Base-by-base conservation (phyloP, 2,329 filamentous ascomycete genomes). In the Fusarium udum region DNA sequence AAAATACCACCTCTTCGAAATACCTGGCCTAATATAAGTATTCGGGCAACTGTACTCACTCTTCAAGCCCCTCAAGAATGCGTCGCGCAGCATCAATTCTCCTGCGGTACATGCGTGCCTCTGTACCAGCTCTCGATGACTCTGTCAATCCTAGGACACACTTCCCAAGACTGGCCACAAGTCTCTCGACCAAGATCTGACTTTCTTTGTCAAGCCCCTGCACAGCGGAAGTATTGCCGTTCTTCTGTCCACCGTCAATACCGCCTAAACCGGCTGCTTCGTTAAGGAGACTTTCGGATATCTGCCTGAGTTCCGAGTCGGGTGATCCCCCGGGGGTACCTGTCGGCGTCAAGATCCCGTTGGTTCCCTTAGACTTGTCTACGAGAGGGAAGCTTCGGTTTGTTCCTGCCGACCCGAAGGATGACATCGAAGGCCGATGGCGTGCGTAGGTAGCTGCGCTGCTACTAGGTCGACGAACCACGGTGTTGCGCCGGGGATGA, bases 11-110 rank as follows among this genome's bases (percentile, higher is more conserved):
- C 31, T 42, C 64, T 75, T 69, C 68, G 42, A 36, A 18, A 56
- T 28, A 32, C 8, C 39, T 37, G 20, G 14, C 36, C 56, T 51
- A 32, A 28, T 39, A 59, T 34, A 52, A 62, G 52, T 39, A 56
- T 51, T 24, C 53, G 15, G 31, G 18, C n/a, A 37, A n/a, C 53
- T 43, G 36, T 36, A 64, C 61, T 65, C 48, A 75, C 36, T 85
- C 86, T 71, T 91, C 87, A 67, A 91, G 83, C 10, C 93, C 93
- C 74, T 95, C 93, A 36, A 97, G 84, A 7, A 93, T 88, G 59
- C 89, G 87, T 67, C 91, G 90, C 10, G 94, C 95, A 59, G 90
- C 89, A 74, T 97, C 93, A 57, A 97, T 87, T 74, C 92, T 87
- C 71, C 92, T 85, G 67, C 94, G 86, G 80, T 93, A 90, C 67